These are phyloP conservation scores for Vishniacozyma victoriae DNA, from an alignment of 768 basidiomycete genomes.

Conservation along the genomic window DNA sequence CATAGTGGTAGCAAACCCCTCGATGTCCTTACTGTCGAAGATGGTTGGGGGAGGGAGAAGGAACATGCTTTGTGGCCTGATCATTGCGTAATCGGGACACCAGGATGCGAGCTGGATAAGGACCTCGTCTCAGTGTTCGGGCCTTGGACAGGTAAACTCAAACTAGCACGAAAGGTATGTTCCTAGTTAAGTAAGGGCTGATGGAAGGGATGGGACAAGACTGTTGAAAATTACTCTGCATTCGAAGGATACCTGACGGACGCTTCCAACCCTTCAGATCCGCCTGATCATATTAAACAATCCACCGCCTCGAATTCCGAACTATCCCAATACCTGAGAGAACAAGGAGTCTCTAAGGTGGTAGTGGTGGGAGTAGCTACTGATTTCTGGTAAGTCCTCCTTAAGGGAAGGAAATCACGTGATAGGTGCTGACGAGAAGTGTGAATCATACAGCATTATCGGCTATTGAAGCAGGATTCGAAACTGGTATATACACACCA, in stretches of 20 bases:
- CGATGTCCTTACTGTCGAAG: constrained; percentile 47
- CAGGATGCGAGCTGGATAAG: constrained; percentile 60
- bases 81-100: constrained; percentile 59
- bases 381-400: constrained; percentile 58
- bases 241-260: constrained; percentile 51
- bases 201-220: constrained; percentile 47
- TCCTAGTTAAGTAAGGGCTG: background rate
- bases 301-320: constrained; percentile 38
- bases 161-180: constrained; percentile 28
- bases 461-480: constrained; percentile 15
- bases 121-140: constrained; percentile 55
- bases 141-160: constrained; percentile 39
- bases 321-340: constrained; percentile 19
- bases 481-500: background rate
- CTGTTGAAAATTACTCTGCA: constrained; percentile 74
- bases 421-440: constrained; percentile 3
- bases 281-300: constrained; percentile 45
- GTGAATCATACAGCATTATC: constrained; percentile 15
- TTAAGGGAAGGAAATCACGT: background rate
- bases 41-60: constrained; percentile 22
- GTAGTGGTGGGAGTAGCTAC: constrained; percentile 63
- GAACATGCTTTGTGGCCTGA: constrained; percentile 71
- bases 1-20: constrained; percentile 50
- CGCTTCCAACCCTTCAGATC: constrained; percentile 8
- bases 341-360: constrained; percentile 55